These are phyloP conservation scores for Paxillus involutus DNA, from an alignment of 768 basidiomycete species.

Conservation along the genomic window DNA sequence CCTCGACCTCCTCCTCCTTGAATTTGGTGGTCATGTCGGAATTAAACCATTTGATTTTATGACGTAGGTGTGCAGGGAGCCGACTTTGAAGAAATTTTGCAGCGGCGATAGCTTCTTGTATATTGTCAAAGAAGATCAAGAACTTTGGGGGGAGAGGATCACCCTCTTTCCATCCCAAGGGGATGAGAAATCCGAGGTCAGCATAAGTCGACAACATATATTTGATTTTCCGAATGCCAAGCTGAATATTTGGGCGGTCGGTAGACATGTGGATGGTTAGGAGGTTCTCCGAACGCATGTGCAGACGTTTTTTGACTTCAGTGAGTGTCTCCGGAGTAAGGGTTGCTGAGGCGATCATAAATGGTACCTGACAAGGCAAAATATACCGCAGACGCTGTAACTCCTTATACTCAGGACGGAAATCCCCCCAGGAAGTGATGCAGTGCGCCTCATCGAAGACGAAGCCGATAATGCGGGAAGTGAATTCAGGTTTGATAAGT, in stretches of 20 bases:
- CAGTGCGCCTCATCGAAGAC: no score
- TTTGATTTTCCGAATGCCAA: constrained; percentile 21
- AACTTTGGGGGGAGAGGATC: constrained; percentile 10
- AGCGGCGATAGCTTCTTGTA: constrained; percentile 1
- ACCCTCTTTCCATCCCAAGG: neutral
- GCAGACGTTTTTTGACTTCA: constrained; percentile 11
- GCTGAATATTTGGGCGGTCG: constrained; percentile 28
- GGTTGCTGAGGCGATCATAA: no score
- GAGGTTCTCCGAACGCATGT: neutral
- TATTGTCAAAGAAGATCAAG: constrained; percentile 14
- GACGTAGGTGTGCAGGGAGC: neutral
- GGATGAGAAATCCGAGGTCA: constrained; percentile 27
- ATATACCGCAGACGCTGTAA: no score
- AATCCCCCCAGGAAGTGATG: no score
- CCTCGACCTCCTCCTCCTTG: constrained; percentile 12
- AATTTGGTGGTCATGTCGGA: constrained; percentile 21
- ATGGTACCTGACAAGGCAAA: no score
- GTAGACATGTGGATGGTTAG: constrained; percentile 22
- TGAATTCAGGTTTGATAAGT: no score
- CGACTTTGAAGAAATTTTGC: no score
- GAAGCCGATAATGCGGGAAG: no score
- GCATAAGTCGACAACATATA: constrained; percentile 20
- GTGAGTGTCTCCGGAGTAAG: constrained; percentile 19
- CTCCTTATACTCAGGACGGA: no score
- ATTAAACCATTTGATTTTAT: constrained; percentile 29